Conservation (phyloP, 768 basidiomycete species). For the Rhodotorula taiwanensis region DNA sequence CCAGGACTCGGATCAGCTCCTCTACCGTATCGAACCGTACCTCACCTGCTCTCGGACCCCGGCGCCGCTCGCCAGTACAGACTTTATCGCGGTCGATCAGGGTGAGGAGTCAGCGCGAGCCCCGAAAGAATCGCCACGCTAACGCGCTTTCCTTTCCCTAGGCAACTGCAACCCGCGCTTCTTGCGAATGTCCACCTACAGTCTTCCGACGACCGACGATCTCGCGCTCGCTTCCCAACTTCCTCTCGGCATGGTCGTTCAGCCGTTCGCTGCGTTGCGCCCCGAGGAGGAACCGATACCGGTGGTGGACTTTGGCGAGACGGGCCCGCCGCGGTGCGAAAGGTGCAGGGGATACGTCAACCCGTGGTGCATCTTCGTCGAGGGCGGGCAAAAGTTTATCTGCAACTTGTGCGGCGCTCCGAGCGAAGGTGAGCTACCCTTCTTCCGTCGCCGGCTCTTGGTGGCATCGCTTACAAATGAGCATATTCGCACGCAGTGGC, state of each 20-base stretch:
- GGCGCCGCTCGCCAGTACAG: conserved; percentile 76
- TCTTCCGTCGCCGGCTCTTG: not conserved
- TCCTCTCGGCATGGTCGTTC: conserved; percentile 75
- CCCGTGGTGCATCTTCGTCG: conserved; percentile 79
- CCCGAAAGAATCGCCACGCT: not conserved
- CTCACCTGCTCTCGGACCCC: conserved; percentile 57
- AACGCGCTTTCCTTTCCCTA: conserved; percentile 35
- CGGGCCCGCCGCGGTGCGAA: conserved; percentile 75
- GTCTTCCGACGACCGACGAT: conserved; percentile 69
- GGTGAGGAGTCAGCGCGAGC: conserved; percentile 54
- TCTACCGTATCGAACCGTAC: conserved; percentile 61
- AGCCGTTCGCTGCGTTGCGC: conserved; percentile 81
- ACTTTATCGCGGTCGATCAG: conserved; percentile 86
- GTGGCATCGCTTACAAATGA: not conserved
- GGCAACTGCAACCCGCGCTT: conserved; percentile 89
- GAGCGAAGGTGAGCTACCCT: conserved; percentile 63
- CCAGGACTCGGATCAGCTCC: conserved; percentile 71
- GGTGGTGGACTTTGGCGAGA: conserved; percentile 62
- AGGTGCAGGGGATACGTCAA: conserved; percentile 86
- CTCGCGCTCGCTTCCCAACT: conserved; percentile 74
- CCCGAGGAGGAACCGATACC: conserved; percentile 62
- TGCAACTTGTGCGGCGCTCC: conserved; percentile 84
- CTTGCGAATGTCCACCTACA: conserved; percentile 82
- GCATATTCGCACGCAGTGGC: conserved; percentile 53
- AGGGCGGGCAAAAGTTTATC: conserved; percentile 76